phyloP scores from a whole-genome alignment of 2,329 filamentous ascomycete genomes.

The Pseudogymnoascus sp. region DNA sequence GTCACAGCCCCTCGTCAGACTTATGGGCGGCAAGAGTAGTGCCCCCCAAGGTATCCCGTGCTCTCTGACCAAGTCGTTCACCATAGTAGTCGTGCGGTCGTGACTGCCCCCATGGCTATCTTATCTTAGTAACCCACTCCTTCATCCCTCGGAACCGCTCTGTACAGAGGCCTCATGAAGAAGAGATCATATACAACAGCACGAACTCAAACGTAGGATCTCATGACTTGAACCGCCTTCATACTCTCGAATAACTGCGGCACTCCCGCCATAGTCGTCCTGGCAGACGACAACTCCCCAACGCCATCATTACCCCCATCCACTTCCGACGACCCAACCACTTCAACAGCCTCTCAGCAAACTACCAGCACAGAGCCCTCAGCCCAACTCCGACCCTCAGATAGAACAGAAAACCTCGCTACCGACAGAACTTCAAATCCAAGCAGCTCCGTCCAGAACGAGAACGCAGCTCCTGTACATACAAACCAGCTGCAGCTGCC shows the following conservation, averaged over 20 bases:
- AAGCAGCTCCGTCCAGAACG: constrained; percentile 20
- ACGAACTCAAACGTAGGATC: background rate
- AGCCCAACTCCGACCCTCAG: constrained; percentile 32
- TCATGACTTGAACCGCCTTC: constrained; percentile 6
- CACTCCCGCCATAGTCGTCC: constrained; percentile 53
- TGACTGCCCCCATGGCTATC: background rate
- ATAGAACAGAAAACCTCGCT: constrained; percentile 19
- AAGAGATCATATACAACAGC: background rate
- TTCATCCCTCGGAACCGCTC: background rate
- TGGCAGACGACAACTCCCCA: constrained; percentile 61
- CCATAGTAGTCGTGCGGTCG: background rate
- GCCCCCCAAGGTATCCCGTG: constrained; percentile 8
- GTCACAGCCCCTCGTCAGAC: background rate
- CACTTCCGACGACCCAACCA: constrained; percentile 60
- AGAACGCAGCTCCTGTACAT: constrained; percentile 30
- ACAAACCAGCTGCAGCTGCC: constrained; percentile 28
- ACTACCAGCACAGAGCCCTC: constrained; percentile 41
- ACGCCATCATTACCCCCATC: constrained; percentile 44
- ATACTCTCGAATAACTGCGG: constrained; percentile 28
- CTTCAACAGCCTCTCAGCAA: constrained; percentile 44
- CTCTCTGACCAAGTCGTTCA: background rate
- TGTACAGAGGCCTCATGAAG: background rate
- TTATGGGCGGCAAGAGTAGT: constrained; percentile 3
- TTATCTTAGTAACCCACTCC: background rate
- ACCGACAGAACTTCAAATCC: constrained; percentile 19